Conservation (phyloP, 108 stramenopile species). For the Cyclotella sp. region DNA sequence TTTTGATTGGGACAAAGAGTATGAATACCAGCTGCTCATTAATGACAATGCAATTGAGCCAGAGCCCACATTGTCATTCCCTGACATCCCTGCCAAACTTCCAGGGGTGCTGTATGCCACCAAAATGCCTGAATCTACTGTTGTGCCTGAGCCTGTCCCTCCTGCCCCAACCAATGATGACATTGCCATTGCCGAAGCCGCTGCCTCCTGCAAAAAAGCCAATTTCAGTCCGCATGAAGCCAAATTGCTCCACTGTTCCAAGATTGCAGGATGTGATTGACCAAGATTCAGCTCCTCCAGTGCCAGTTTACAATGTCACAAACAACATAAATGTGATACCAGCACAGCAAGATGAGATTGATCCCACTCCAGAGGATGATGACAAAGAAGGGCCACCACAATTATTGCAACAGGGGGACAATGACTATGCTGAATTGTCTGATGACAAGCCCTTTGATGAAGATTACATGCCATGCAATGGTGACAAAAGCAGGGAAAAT, state of each 20-base stretch:
- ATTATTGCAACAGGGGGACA: too few relatives aligned
- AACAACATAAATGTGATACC: too few relatives aligned
- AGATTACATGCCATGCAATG: too few relatives aligned
- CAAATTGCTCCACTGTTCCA: background rate
- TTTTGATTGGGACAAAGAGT: background rate
- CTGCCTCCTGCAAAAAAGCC: background rate
- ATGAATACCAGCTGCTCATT: background rate
- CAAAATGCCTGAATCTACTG: background rate
- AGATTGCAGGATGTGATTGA: too few relatives aligned
- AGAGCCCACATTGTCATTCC: background rate
- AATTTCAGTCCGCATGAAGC: constrained; percentile 7
- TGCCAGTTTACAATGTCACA: too few relatives aligned
- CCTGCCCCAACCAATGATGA: background rate
- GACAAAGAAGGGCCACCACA: too few relatives aligned
- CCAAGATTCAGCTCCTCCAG: too few relatives aligned
- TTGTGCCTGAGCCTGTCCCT: background rate
- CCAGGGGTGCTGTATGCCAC: background rate
- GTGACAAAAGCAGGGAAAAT: too few relatives aligned
- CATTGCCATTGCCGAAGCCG: background rate
- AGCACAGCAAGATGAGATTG: too few relatives aligned
- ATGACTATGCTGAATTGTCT: too few relatives aligned
- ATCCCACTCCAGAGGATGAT: too few relatives aligned
- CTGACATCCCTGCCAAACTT: constrained; percentile 4
- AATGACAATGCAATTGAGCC: constrained; percentile 16
- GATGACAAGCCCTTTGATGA: too few relatives aligned